Evolutionary conservation across 2,329 filamentous ascomycete species (phyloP).

Genomic region (Penicillium sp.): DNA sequence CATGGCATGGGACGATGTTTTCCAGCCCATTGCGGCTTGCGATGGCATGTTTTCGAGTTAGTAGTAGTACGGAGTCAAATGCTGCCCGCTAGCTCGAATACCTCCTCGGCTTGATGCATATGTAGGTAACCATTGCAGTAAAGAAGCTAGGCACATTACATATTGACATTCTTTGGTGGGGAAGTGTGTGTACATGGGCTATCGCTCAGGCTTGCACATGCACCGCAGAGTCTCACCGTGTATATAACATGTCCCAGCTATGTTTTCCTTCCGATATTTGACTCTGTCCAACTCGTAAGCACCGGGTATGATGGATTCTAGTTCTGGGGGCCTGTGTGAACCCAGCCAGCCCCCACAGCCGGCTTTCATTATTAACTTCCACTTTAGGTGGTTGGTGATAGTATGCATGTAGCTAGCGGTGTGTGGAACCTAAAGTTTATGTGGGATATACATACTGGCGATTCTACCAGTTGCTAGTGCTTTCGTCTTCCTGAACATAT

Average conservation of each 20-base stretch:
- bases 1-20: constrained; percentile 1
- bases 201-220: neutral
- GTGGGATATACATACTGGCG: neutral
- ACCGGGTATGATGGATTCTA: neutral
- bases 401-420: neutral
- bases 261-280: neutral
- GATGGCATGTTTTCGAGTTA: neutral
- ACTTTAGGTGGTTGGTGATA: neutral
- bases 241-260: neutral
- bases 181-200: neutral
- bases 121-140: neutral
- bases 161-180: neutral
- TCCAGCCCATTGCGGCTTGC: neutral
- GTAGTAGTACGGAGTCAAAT: neutral
- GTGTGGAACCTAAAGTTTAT: neutral
- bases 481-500: neutral
- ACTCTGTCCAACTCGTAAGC: neutral
- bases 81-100: neutral
- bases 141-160: neutral
- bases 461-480: neutral
- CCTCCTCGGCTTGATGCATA: neutral
- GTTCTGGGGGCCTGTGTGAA: neutral
- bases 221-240: neutral
- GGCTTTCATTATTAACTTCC: neutral
- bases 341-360: neutral